Base-by-base conservation (phyloP, 1,139 yeast genomes). In the Meyerozyma elateridarum region DNA sequence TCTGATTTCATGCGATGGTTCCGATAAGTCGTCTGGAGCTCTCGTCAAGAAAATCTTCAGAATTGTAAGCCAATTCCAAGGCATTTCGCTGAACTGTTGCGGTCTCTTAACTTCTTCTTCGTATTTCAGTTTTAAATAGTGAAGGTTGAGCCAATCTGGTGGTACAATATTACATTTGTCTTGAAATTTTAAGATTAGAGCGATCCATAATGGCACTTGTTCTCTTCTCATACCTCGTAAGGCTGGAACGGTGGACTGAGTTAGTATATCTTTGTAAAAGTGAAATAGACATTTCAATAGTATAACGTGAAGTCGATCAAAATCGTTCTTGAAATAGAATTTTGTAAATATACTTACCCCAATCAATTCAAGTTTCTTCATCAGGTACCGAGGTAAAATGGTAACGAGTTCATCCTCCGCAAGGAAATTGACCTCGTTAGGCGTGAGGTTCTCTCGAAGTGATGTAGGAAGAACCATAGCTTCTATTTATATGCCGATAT, bases 51-150 rank as follows among this genome's bases (percentile, higher is more conserved):
- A 56, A 15, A 82, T 67, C 44, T 82, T 84, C 11, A 91, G 75
- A 1, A 81, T 52, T 34, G 89, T 95, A 16, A 89, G 62, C 98
- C 98, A 91, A 51, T 80, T 77, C 76, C 81, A 77, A 0, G 97
- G 97, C 28, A 91, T 59, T 9, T 69, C 64, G 31, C 89, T 75
- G 49, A 91, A 91, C 38, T 73, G 62, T 22, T 68, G 67, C 1
- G 77, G 71, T 34, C 70, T 54, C 5, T 64, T 60, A 29, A 76
- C 60, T 48, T 91, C 98, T 38, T 75, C 80, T 8, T 83, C 88
- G 45, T 84, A 77, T 33, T 71, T 68, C 5, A 64, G 67, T 37
- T 73, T 72, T 36, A 91, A 56, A 36, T 63, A 65, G n/a, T 64
- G 61, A 32, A 73, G 57, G 11, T 69, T 71, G n/a, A 91, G 66